Evolutionary conservation across 148 eudicot species (phyloP).

Genomic region (Fagopyrum homotropicum): DNA sequence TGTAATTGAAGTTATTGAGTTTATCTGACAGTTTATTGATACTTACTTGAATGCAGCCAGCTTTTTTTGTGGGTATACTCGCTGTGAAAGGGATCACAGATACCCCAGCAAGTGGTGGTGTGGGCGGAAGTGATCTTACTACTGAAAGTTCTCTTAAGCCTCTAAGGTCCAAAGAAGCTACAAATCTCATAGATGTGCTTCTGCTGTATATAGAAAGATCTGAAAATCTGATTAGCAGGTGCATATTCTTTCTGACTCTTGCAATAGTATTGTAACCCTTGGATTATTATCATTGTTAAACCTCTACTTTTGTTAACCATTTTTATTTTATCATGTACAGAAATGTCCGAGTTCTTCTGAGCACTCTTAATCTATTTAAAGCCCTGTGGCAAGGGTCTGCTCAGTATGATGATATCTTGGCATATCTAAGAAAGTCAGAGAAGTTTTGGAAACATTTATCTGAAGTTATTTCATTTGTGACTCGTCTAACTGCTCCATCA

Average conservation of each 20-base stretch:
- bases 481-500: slow-evolving; percentile 20
- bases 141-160: slow-evolving; percentile 29
- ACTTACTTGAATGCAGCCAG: slow-evolving; percentile 49
- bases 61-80: slow-evolving; percentile 60
- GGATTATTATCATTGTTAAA: neutral
- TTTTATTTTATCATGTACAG: slow-evolving; percentile 32
- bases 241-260: slow-evolving; percentile 3
- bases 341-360: slow-evolving; percentile 45
- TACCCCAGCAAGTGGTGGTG: slow-evolving; percentile 20
- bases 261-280: neutral
- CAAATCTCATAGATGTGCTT: slow-evolving; percentile 42
- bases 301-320: slow-evolving; percentile 8
- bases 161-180: slow-evolving; percentile 32
- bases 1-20: neutral
- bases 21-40: neutral
- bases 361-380: slow-evolving; percentile 53
- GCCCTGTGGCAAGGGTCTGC: slow-evolving; percentile 88
- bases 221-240: slow-evolving; percentile 57
- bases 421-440: slow-evolving; percentile 47
- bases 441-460: slow-evolving; percentile 69
- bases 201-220: slow-evolving; percentile 37
- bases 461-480: slow-evolving; percentile 24
- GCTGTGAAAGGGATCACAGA: slow-evolving; percentile 32
- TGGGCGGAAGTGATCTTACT: slow-evolving; percentile 22
- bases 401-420: slow-evolving; percentile 58